Conservation (phyloP, 148 eudicot genomes). For the Fagopyrum esculentum region DNA sequence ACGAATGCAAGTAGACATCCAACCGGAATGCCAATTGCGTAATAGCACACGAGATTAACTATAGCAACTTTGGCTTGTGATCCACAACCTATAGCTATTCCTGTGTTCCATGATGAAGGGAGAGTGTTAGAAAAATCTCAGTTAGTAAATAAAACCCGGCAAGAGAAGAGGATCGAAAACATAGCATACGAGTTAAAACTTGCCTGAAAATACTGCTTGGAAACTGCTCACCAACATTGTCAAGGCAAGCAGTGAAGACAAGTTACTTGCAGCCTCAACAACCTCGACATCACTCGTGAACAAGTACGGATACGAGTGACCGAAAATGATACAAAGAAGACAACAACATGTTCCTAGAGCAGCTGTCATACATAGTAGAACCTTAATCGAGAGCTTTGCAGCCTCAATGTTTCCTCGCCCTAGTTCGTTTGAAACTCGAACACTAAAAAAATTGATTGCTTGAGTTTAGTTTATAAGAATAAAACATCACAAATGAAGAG, state of each 20-base stretch:
- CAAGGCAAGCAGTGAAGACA: too few species aligned
- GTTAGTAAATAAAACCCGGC: background rate
- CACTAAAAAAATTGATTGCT: conserved; percentile 24
- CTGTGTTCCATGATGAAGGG: too few species aligned
- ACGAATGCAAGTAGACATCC: conserved; percentile 30
- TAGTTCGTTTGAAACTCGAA: conserved; percentile 65
- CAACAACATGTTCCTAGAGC: conserved; percentile 6
- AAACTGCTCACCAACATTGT: conserved; percentile 23
- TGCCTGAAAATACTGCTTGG: conserved; percentile 43
- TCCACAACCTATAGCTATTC: conserved; percentile 39
- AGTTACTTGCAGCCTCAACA: too few species aligned
- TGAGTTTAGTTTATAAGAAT: background rate
- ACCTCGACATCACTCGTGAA: too few species aligned
- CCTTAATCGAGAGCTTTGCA: conserved; percentile 14
- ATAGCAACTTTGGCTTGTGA: conserved; percentile 30
- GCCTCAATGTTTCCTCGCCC: conserved; percentile 44
- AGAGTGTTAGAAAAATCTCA: too few species aligned
- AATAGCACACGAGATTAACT: conserved; percentile 26
- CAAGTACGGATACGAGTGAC: too few species aligned
- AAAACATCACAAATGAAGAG: too few species aligned
- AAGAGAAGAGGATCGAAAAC: background rate
- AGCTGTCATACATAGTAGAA: background rate
- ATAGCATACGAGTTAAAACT: background rate
- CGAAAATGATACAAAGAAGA: conserved; percentile 15
- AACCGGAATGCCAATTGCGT: conserved; percentile 28